Evolutionary conservation across 352 stramenopile species (phyloP), one percentile per base, ranked within the genome.

Genomic region (Bremia lactucae): DNA sequence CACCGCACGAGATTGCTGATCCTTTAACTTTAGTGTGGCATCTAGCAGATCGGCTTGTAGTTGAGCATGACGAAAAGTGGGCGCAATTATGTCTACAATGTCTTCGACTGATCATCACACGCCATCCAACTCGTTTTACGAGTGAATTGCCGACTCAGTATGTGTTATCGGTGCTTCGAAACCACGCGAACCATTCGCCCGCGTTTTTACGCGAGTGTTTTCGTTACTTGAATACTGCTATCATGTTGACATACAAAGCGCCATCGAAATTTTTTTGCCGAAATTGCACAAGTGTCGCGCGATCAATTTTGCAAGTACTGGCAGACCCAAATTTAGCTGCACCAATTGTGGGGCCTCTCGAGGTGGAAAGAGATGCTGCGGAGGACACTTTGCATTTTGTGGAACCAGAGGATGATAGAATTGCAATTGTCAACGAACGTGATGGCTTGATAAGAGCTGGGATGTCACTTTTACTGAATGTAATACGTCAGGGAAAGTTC

Each of bases 91-190:
- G 74, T 36, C 52, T 86, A 7, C 68, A 68, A 14, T 89, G 79
- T 20, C 55, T 92, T 13, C 68, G 79, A 0, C 37, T 92, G 11
- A 48, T 83, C 24, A 74, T 89, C 29, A 68, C 64, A 25, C 76
- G 79, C 4, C 85, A 92, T 36, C 74, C 76, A 0, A 89, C 88
- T 72, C 52, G 77, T 2, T 78, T 92, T 50, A 70, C 88, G 41
- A 76, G 76, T 0, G 74, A 88, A 48, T 42, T 92, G 8, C 76
- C 79, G 0, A 81, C 55, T 0, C 61, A 69, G 11, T 59, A 71
- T 26, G 54, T 89, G 20, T 36, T 65, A 13, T 19, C 46, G 14
- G 11, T 67, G 22, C 48, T 89, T 5, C 44, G 61, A n/a, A 57
- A 84, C 23, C 69, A 88, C 25, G 61, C 64, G n/a, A 63, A 72